Base-by-base conservation (phyloP, 352 stramenopile genomes). In the Pythium vanterpoolii region DNA sequence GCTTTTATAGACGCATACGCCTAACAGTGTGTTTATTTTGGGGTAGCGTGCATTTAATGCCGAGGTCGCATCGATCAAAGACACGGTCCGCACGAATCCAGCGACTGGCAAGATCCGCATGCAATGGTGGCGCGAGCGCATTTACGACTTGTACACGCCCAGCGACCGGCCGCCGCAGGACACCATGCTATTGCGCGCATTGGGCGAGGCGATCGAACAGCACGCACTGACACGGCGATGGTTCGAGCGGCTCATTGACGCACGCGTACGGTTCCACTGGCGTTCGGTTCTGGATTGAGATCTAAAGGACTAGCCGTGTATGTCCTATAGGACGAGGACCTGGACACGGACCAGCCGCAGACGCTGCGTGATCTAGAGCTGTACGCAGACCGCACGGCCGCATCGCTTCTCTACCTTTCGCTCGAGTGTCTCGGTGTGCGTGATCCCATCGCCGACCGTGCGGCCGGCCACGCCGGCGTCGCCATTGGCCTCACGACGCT, bases 231-330 rank as follows among this genome's bases (percentile, higher is more conserved):
- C 91, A 11, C 80, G 83, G 4, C 75, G 89, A 34, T 98, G 89
- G 90, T 96, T 97, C 36, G 90, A 98, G 61, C 86, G 91, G 0
- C 60, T 98, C 13, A 67, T 97, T 23, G 89, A 97, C 58, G 89
- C 91, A 27, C 87, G 89, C 24, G 73, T 84, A 64, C 24, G 71
- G 60, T 31, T 34, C 33, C 48, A 30, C 19, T 7, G 0, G 9
- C 33, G 5, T 24, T 38, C 10, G 34, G 34, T 13, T 19, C 30
- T 16, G 14, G n/a, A n/a, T 42, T 5, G 23, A 47, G 18, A 28
- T 4, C 21, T 18, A 39, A 3, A 7, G 24, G 3, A 43, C 16
- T 47, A 18, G 23, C 24, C n/a, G 40, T 27, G 10, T 27, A 24
- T 43, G 3, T 42, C 4, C n/a, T 56, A 26, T 46, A 84, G 74